Evolutionary conservation across 2,329 filamentous ascomycete species (phyloP).

Genomic region (Aspergillus transmontanensis): DNA sequence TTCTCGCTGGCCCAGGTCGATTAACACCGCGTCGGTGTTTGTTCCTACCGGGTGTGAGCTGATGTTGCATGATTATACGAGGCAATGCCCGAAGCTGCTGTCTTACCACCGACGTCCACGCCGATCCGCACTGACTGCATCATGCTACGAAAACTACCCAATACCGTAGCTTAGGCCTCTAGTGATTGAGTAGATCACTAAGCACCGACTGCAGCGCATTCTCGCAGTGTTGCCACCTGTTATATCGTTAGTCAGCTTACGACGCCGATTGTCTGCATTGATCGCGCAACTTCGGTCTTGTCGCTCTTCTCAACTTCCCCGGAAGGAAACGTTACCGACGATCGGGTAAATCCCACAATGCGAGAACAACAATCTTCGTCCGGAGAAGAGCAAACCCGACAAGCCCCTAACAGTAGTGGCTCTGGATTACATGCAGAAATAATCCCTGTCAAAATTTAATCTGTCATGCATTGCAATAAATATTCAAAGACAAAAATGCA

Average conservation of each 20-base stretch:
- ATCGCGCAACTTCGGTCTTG: too few species aligned
- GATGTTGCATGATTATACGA: too few species aligned
- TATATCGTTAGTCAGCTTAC: too few species aligned
- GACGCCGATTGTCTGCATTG: too few species aligned
- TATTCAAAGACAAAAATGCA: background rate
- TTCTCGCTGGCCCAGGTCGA: conserved; percentile 22
- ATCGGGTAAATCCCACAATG: too few species aligned
- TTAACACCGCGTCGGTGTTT: conserved; percentile 40
- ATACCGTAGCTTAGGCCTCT: too few species aligned
- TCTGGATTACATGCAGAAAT: background rate
- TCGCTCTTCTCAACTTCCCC: background rate
- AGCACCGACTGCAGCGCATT: too few species aligned
- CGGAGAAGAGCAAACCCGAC: background rate
- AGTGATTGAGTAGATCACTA: too few species aligned
- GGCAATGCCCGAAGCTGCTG: too few species aligned
- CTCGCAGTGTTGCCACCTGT: too few species aligned
- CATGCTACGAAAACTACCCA: background rate
- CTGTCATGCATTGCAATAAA: background rate
- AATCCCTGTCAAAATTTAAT: background rate
- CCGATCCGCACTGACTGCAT: conserved; percentile 15
- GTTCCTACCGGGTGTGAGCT: conserved; percentile 27
- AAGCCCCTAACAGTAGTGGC: background rate
- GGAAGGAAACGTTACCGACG: background rate
- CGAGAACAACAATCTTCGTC: too few species aligned
- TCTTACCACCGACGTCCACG: conserved; percentile 24